These are phyloP conservation scores for Rhizopus sp. DNA, from an alignment of 371 early-diverging fungal genomes.

Conservation along the genomic window DNA sequence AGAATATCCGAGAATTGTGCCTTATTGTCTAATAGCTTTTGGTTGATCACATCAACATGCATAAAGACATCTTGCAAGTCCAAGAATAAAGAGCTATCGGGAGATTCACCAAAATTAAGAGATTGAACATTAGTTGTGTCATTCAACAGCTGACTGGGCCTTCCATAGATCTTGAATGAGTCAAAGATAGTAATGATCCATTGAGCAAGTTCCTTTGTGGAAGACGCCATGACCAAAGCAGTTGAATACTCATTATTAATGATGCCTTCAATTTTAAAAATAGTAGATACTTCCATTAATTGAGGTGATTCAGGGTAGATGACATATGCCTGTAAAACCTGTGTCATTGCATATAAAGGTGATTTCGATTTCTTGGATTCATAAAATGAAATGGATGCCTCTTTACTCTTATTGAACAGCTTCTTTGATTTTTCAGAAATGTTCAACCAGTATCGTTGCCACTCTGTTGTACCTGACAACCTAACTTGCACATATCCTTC, in stretches of 20 bases:
- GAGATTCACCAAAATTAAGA: constrained; percentile 31
- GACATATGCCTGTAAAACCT: constrained; percentile 60
- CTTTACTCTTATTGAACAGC: constrained; percentile 41
- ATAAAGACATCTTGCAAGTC: constrained; percentile 33
- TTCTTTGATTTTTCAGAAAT: constrained; percentile 58
- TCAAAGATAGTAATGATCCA: constrained; percentile 40
- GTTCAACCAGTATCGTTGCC: constrained; percentile 57
- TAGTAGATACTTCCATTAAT: constrained; percentile 14
- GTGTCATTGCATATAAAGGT: constrained; percentile 48
- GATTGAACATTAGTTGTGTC: constrained; percentile 24
- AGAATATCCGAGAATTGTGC: constrained; percentile 30
- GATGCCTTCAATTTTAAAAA: constrained; percentile 26
- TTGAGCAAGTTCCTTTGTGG: constrained; percentile 33
- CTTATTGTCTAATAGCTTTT: constrained; percentile 34
- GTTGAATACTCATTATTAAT: constrained; percentile 2
- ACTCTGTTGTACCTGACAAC: constrained; percentile 56
- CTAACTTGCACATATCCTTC: constrained; percentile 56
- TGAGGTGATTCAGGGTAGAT: constrained; percentile 55
- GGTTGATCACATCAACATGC: constrained; percentile 27
- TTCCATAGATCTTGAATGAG: constrained; percentile 43
- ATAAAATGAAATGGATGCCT: constrained; percentile 32
- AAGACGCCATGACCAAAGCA: constrained; percentile 21
- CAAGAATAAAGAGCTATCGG: constrained; percentile 31
- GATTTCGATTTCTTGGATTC: constrained; percentile 49
- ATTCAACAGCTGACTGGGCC: constrained; percentile 30